Percentiles rank a stretch among this genome's conserved stretches.
Conservation (phyloP, 495 filamentous ascomycete species). For the Glarea lozoyensis region DNA sequence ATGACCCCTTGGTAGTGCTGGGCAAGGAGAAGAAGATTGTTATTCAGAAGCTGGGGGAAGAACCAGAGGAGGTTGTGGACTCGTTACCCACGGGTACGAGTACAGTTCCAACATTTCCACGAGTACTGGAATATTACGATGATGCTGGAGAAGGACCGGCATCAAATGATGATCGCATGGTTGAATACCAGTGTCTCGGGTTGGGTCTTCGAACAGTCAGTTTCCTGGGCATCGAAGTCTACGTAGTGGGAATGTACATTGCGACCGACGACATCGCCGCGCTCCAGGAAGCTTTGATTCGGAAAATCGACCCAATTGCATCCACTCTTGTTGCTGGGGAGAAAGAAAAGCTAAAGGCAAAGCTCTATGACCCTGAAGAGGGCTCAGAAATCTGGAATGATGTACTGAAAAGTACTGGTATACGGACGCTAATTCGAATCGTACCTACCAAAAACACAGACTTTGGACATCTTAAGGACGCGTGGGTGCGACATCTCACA, state of each 20-base stretch:
- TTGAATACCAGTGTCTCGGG: conserved; percentile 79
- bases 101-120: conserved; percentile 73
- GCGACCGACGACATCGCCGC: conserved; percentile 65
- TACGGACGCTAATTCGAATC: conserved; percentile 66
- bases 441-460: conserved; percentile 84
- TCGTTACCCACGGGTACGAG: conserved; percentile 75
- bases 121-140: conserved; percentile 48
- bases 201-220: conserved; percentile 82
- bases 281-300: conserved; percentile 35
- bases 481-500: conserved; percentile 78
- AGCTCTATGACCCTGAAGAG: conserved; percentile 58
- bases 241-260: conserved; percentile 87
- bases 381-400: conserved; percentile 65
- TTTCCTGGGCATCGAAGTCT: conserved; percentile 86
- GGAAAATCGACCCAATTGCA: conserved; percentile 52
- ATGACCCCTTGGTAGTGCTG: conserved; percentile 34
- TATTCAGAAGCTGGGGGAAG: conserved; percentile 32
- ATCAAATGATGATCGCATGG: conserved; percentile 18
- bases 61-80: conserved; percentile 40
- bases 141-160: conserved; percentile 17
- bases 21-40: conserved; percentile 45
- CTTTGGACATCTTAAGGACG: conserved; percentile 84
- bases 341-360: conserved; percentile 56
- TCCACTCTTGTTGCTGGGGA: conserved; percentile 75
- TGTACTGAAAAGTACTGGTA: conserved; percentile 51